Evolutionary conservation across 495 filamentous ascomycete species (phyloP), one percentile per base, ranked within the genome.

Genomic region (Physcia stellaris): DNA sequence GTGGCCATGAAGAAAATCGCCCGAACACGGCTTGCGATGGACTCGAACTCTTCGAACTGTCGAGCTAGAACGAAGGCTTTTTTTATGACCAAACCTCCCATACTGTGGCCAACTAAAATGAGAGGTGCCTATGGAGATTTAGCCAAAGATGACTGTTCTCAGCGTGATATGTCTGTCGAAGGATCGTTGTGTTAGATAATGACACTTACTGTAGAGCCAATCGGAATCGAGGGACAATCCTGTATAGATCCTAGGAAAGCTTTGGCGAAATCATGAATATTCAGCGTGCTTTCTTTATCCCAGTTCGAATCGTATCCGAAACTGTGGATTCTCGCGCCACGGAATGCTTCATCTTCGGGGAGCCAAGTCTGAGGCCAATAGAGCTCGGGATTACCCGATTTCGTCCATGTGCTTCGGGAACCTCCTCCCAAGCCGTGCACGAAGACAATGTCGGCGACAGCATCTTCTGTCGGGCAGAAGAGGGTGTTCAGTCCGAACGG

Each of bases 11-110:
- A 75, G 41, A 62, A 61, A 1, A 73, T 61, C 1, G 57, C 51
- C 4, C 58, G 52, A 6, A 73, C 37, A 15, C 61, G 56, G 6
- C 37, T 24, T 15, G 46, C 48, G 12, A 73, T 1, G 4, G 48
- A 38, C 33, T 49, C 16, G 12, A 30, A 43, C 10, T 24, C 42
- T 36, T 40, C 24, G 35, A 31, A 34, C 18, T 47, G 42, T 26
- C 31, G 40, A 6, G 50, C 45, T 18, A 51, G 43, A 39, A 48
- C 40, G 28, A 45, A 52, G 19, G 44, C 59, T 32, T 61, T 65
- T 44, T 75, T 75, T 7, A 64, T 61, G 10, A 75, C 63, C 31
- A 65, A 55, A 6, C 69, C 68, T 12, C 69, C 69, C 67, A 71
- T 69, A 46, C 61, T 65, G 47, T 73, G 69, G 6, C 63, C 65